phyloP scores from a whole-genome alignment of 192 early-diverging fungal species.

The Gaertneriomyces semiglobifer region DNA sequence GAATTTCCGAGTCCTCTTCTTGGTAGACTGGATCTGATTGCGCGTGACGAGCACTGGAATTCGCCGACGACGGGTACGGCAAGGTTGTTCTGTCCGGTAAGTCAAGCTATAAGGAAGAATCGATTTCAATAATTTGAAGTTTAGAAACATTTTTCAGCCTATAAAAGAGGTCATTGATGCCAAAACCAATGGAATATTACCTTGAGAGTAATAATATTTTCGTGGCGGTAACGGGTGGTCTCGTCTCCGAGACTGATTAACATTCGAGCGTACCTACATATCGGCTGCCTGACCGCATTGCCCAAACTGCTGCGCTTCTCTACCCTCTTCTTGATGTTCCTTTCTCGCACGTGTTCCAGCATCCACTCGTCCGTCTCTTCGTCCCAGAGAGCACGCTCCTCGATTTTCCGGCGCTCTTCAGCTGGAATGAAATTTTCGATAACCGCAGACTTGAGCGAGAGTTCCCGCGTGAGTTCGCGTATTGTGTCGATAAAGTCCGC shows the following conservation, averaged over 20 bases:
- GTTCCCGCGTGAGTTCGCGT: conserved; percentile 53
- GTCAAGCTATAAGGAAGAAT: conserved; percentile 36
- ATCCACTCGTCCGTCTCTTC: conserved; percentile 57
- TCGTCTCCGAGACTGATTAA: conserved; percentile 42
- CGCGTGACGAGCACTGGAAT: conserved; percentile 15
- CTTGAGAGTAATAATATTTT: conserved; percentile 51
- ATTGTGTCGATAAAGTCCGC: conserved; percentile 62
- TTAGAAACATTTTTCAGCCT: background rate
- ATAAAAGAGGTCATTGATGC: background rate
- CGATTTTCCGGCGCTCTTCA: conserved; percentile 46
- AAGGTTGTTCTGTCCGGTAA: conserved; percentile 45
- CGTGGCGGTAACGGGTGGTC: conserved; percentile 37
- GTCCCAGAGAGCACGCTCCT: conserved; percentile 53
- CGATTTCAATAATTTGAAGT: background rate
- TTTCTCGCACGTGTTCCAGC: conserved; percentile 34
- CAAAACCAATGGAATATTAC: conserved; percentile 27
- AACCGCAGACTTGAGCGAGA: conserved; percentile 51
- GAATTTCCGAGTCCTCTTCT: conserved; percentile 29
- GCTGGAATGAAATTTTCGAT: conserved; percentile 61
- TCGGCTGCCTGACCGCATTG: conserved; percentile 38
- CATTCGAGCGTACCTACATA: conserved; percentile 49
- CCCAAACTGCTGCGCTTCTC: conserved; percentile 38
- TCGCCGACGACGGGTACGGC: conserved; percentile 15
- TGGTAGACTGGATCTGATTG: conserved; percentile 39
- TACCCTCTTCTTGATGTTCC: conserved; percentile 41